These are phyloP conservation scores for Coniochaeta hoffmannii DNA, from an alignment of 2,329 filamentous ascomycete species.

Conservation along the genomic window DNA sequence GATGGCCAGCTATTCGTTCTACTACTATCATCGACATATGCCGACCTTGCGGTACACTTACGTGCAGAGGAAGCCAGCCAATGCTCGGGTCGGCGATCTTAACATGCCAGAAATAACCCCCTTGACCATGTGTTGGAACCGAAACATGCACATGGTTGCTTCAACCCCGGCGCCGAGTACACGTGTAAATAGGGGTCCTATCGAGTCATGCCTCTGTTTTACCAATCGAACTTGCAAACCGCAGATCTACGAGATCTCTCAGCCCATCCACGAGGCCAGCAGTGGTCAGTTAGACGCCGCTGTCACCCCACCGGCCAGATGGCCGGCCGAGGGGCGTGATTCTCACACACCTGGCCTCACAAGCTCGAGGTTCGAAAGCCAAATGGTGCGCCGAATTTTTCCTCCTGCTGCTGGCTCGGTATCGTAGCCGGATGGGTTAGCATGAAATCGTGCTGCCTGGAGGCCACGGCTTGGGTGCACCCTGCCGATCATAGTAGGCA, in stretches of 20 bases:
- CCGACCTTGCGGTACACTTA: background rate
- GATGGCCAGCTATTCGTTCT: background rate
- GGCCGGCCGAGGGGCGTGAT: background rate
- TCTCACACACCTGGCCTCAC: background rate
- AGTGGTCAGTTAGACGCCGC: background rate
- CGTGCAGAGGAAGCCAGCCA: background rate
- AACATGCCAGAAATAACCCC: constrained; percentile 1
- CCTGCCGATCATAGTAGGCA: background rate
- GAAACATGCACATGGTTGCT: background rate
- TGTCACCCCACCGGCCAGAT: background rate
- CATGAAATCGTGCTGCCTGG: background rate
- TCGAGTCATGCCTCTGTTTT: background rate
- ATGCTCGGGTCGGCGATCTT: background rate
- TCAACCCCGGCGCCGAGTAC: background rate
- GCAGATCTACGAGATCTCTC: background rate
- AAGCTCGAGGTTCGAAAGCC: background rate
- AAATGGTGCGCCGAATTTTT: background rate
- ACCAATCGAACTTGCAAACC: background rate
- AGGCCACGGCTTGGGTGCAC: background rate
- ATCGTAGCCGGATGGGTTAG: too few species aligned
- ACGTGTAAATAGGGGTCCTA: background rate
- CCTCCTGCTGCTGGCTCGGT: too few species aligned
- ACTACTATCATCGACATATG: background rate
- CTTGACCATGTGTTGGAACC: background rate
- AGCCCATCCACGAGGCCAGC: background rate